Evolutionary conservation across 345 rosid genomes (phyloP), one percentile per base, ranked within the genome.

Genomic region (Gossypium thurberi): DNA sequence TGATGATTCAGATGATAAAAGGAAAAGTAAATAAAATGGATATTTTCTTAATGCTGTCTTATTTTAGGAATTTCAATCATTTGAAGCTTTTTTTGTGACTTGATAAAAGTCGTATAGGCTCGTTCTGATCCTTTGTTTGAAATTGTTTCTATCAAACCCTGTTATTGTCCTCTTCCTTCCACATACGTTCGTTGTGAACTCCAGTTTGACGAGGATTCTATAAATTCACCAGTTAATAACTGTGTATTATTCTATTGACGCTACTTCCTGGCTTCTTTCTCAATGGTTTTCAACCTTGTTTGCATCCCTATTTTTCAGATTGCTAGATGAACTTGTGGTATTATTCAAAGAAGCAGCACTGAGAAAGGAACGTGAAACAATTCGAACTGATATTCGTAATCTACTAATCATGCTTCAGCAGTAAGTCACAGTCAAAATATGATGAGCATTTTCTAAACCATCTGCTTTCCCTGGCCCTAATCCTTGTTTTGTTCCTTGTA

Each of bases 331-430:
- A 76, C 96, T 92, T 52, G 82, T 84, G 66, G 73, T 74, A 11
- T 69, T 92, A 71, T 85, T 84, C 76, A 90, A 92, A 81, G 92
- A 90, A 74, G 89, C 92, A 40, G 89, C 96, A 0, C 65, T 89
- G 57, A 88, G 80, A 81, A 82, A 60, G 40, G 86, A 82, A 46
- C 87, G 92, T 1, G 89, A 89, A 79, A 91, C 87, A 53, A 90
- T 94, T 37, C 86, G 92, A 85, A 55, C 74, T 6, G 64, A 74
- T 56, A 80, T 91, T 76, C 76, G 84, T 62, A 82, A 82, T 77
- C 80, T 87, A 78, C 74, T 92, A 78, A 59, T 71, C 80, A 78
- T 92, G 84, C 92, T 95, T 52, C 86, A 85, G 77, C 78, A 86
- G 98, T 94, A 89, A 83, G 92, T 28, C 63, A 12, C 10, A 12